These are phyloP conservation scores for Erythrobasidium hasegawianum DNA, from an alignment of 1,284 basidiomycete species.

Conservation along the genomic window DNA sequence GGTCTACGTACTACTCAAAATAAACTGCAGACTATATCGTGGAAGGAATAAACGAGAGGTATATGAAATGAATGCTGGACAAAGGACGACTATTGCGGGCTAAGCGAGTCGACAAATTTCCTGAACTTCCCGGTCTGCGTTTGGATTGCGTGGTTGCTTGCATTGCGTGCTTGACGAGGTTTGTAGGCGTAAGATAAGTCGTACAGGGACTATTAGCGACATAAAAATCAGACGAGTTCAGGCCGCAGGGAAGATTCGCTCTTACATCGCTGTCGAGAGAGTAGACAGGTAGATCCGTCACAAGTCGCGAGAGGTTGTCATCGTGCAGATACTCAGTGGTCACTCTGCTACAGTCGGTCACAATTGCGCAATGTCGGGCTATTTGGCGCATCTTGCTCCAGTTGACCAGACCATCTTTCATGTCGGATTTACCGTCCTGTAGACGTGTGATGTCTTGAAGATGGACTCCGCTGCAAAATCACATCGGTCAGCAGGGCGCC, in stretches of 20 bases:
- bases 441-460: constrained; percentile 46
- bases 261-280: constrained; percentile 26
- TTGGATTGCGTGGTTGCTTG: constrained; percentile 3
- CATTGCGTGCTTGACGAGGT: constrained; percentile 26
- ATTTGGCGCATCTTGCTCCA: constrained; percentile 46
- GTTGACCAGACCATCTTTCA: constrained; percentile 46
- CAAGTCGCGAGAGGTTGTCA: constrained; percentile 35
- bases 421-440: constrained; percentile 46
- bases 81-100: constrained; percentile 5
- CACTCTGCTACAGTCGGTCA: constrained; percentile 41
- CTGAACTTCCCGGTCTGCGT: constrained; percentile 19
- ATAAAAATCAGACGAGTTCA: background rate
- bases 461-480: constrained; percentile 43
- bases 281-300: constrained; percentile 36
- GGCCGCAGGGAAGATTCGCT: background rate
- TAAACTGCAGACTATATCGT: background rate
- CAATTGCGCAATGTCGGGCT: constrained; percentile 41
- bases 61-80: background rate
- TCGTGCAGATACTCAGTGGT: constrained; percentile 41
- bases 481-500: constrained; percentile 1
- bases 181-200: constrained; percentile 36
- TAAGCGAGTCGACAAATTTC: constrained; percentile 15
- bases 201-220: constrained; percentile 22
- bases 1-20: background rate
- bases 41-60: background rate